Evolutionary conservation across 768 basidiomycete genomes (phyloP), one percentile per base, ranked within the genome.

Genomic region (Chlorophyllum brunneum): DNA sequence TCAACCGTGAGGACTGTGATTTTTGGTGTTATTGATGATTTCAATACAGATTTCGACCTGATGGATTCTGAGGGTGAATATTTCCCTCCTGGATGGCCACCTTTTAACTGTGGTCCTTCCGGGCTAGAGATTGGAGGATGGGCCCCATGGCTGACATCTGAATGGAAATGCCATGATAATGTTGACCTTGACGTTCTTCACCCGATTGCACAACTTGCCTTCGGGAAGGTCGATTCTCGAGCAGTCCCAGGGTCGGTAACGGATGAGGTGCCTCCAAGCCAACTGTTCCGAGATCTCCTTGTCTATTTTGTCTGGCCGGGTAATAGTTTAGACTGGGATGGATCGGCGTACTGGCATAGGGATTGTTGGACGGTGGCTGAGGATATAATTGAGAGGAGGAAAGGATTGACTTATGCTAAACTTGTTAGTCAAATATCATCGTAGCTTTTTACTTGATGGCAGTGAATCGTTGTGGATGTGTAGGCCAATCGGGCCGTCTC

Each of bases 301-400:
- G 42, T 52, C 15, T 52, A 44, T 20, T 52, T 43, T 27, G 16
- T 27, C 8, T 44, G 23, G 42, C 42, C 42, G 15, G 26, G 20
- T 26, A 44, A 43, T 22, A 42, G 18, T 36, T n/a, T 37, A 16
- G 51, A 52, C 29, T 52, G 51, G 51, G 51, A 52, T 26, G 41
- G 51, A 29, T 36, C 33, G 18, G 42, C 16, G n/a, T 5, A 11
- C 20, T 20, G 34, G 15, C 51, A 52, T 15, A 23, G 51, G 1
- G 51, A 52, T 27, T 45, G 42, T 37, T 52, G 51, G 51, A 44
- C 23, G 6, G 31, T 44, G 24, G 51, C 51, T n/a, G 51, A 52
- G 34, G 51, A 52, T 11, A 37, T 52, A 6, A 45, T 52, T 16
- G 33, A 27, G 22, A 52, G 34, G 34, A 52, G 51, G 31, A 36